Evolutionary conservation across 176 grass and related monocot genomes (phyloP).

Genomic region (Canna indica): DNA sequence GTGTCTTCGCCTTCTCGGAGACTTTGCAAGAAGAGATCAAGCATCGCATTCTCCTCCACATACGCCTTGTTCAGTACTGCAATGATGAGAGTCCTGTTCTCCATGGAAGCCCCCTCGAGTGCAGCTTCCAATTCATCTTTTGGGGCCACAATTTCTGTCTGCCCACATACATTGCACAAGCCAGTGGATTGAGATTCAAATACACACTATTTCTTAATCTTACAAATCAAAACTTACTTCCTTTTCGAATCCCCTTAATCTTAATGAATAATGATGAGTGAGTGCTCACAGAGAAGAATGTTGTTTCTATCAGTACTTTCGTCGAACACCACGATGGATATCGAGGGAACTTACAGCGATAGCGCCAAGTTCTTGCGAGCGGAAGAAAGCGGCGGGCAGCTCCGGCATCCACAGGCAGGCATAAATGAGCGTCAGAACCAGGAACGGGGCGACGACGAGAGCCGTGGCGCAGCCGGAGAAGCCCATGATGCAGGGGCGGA

Average conservation of each 20-base stretch:
- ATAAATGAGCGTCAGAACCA: neutral
- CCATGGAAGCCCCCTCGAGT: neutral
- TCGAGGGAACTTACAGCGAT: neutral
- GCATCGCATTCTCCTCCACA: conserved; percentile 42
- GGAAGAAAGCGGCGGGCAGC: neutral
- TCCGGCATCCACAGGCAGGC: neutral
- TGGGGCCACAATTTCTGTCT: neutral
- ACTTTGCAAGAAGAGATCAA: conserved; percentile 54
- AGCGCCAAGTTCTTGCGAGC: neutral
- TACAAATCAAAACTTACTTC: too few species aligned
- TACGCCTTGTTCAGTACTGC: neutral
- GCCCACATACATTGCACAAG: neutral
- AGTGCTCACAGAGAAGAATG: too few species aligned
- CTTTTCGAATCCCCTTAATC: too few species aligned
- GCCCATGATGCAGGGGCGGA: neutral
- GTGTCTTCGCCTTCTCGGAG: conserved; percentile 45
- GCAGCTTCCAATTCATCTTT: neutral
- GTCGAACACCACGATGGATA: too few species aligned
- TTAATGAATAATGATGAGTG: too few species aligned
- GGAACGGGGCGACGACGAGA: neutral
- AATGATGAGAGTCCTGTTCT: neutral
- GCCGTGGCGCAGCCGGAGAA: neutral
- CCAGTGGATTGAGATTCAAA: too few species aligned
- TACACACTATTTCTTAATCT: neutral
- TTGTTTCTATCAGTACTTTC: neutral